These are phyloP conservation scores for Bretschneidera sinensis DNA, from an alignment of 345 rosid genomes.

Conservation along the genomic window DNA sequence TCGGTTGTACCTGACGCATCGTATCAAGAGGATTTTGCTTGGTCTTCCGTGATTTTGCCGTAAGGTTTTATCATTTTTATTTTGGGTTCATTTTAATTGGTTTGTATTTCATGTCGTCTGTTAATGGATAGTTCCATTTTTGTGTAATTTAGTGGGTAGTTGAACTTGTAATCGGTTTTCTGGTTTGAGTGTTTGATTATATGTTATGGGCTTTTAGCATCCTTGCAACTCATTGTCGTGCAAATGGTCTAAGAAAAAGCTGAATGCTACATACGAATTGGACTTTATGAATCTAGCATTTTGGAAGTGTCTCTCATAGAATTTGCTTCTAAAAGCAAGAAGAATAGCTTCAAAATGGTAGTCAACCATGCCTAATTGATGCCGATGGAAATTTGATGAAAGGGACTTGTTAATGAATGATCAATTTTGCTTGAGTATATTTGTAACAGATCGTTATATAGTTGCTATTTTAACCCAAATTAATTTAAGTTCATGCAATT, in stretches of 20 bases:
- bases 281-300: too few relatives aligned
- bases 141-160: not conserved
- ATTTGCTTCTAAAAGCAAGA: not conserved
- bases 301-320: not conserved
- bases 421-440: not conserved
- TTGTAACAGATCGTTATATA: not conserved
- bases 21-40: conserved; percentile 60
- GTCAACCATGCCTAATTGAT: conserved; percentile 2
- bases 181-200: conserved; percentile 7
- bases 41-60: conserved; percentile 90
- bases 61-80: conserved; percentile 41
- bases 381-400: conserved; percentile 1
- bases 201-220: not conserved
- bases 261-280: too few relatives aligned
- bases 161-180: not conserved
- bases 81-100: conserved; percentile 5
- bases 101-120: not conserved
- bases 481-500: conserved; percentile 17
- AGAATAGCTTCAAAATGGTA: not conserved
- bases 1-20: conserved; percentile 37
- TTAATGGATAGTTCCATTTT: not conserved
- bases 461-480: not conserved
- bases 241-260: too few relatives aligned
- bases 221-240: too few relatives aligned
- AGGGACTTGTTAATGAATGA: not conserved